Percentiles rank a stretch among this genome's conserved stretches.
Conservation (phyloP, 192 early-diverging fungal genomes). For the Podila epicladia region DNA sequence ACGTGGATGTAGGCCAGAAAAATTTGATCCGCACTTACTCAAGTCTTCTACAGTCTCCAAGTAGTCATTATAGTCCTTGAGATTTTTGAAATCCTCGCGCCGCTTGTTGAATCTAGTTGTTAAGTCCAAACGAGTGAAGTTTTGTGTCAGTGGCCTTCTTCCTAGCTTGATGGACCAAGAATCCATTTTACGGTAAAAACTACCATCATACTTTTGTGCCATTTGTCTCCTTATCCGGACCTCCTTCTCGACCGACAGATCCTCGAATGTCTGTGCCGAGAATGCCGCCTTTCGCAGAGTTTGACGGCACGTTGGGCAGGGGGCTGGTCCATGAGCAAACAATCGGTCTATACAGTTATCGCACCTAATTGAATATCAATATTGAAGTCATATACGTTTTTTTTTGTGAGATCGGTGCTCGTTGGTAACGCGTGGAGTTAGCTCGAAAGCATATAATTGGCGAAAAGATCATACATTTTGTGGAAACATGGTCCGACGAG, state of each 20-base stretch:
- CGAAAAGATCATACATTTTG: constrained; percentile 75
- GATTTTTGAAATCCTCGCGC: constrained; percentile 83
- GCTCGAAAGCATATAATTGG: background rate
- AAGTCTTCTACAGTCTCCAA: constrained; percentile 91
- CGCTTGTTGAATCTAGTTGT: constrained; percentile 84
- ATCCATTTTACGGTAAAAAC: background rate
- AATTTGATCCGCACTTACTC: constrained; percentile 56
- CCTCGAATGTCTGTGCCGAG: constrained; percentile 92
- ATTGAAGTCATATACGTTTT: background rate
- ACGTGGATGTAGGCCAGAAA: background rate
- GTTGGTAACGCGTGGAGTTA: background rate
- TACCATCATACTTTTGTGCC: constrained; percentile 63
- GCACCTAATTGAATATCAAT: constrained; percentile 68
- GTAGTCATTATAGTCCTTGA: constrained; percentile 89
- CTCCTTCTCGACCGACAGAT: constrained; percentile 95
- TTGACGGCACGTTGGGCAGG: constrained; percentile 89
- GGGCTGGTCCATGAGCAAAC: constrained; percentile 86
- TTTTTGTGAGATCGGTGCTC: background rate
- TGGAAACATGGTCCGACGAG: constrained; percentile 96
- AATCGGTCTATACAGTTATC: constrained; percentile 89
- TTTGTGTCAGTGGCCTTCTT: background rate
- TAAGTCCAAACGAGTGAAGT: background rate
- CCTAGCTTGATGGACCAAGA: background rate
- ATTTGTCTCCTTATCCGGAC: constrained; percentile 83
- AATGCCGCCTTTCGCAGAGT: constrained; percentile 87